Conservation (phyloP, 106 monocot genomes). For the Xerophyta viscosa region DNA sequence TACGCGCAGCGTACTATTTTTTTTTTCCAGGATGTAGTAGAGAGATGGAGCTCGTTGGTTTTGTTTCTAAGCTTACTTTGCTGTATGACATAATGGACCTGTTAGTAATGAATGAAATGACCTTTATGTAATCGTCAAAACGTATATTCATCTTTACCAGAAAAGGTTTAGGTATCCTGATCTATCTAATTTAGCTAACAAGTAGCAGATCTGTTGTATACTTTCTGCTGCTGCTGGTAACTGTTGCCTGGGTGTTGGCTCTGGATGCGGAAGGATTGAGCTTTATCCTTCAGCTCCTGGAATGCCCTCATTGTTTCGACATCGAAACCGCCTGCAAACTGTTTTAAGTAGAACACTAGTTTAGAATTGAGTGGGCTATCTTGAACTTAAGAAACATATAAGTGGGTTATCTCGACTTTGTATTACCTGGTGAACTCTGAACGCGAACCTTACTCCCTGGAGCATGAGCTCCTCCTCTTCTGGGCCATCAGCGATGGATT, state of each 20-base stretch:
- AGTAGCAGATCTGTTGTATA: constrained; percentile 27
- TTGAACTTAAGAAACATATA: no score
- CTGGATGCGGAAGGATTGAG: constrained; percentile 32
- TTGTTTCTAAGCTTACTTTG: no score
- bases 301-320: constrained; percentile 92
- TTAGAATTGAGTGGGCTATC: no score
- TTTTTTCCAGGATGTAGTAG: no score
- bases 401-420: no score
- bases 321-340: constrained; percentile 98
- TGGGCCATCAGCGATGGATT: constrained; percentile 36
- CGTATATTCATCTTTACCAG: constrained; percentile 7
- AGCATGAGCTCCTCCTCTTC: constrained; percentile 97
- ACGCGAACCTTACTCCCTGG: constrained; percentile 91
- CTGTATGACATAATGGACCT: neutral
- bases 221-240: constrained; percentile 24
- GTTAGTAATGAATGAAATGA: neutral
- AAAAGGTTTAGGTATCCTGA: neutral
- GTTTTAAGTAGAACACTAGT: neutral
- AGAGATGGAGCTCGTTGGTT: no score
- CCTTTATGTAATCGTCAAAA: neutral
- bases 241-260: constrained; percentile 22
- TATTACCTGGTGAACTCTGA: constrained; percentile 94
- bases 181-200: neutral
- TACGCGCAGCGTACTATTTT: neutral
- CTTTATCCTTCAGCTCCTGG: constrained; percentile 80